Percentiles rank a stretch among this genome's conserved stretches.
Evolutionary conservation across 202 grass and related monocot genomes (phyloP).

Genomic region (Panicum hallii): DNA sequence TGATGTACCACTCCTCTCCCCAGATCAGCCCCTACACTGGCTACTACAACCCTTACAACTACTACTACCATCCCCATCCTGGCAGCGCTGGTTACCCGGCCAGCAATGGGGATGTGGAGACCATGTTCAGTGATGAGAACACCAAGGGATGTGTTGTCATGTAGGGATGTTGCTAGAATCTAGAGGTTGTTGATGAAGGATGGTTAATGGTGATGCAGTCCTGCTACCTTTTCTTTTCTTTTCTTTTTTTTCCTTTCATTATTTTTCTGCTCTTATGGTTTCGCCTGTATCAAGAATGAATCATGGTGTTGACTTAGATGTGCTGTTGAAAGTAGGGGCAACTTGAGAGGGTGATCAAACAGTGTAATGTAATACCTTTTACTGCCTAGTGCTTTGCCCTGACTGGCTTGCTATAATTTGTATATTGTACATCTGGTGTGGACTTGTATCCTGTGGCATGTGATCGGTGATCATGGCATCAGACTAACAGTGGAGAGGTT

Average conservation of each 20-base stretch:
- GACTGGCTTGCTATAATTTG: constrained; percentile 51
- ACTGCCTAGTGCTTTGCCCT: constrained; percentile 64
- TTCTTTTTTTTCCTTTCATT: constrained; percentile 32
- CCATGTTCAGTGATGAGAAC: constrained; percentile 99
- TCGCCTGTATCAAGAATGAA: constrained; percentile 64
- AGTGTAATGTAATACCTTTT: constrained; percentile 48
- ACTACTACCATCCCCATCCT: constrained; percentile 71
- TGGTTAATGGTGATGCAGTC: constrained; percentile 45
- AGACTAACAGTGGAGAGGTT: constrained; percentile 30
- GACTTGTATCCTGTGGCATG: constrained; percentile 48
- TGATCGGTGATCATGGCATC: constrained; percentile 44
- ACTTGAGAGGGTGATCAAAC: constrained; percentile 46
- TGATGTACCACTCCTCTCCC: constrained; percentile 94
- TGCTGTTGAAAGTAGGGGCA: constrained; percentile 49
- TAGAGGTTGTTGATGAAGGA: constrained; percentile 50
- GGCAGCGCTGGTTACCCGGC: constrained; percentile 55
- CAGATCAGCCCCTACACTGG: constrained; percentile 93
- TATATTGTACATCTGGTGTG: constrained; percentile 57
- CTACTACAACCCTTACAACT: constrained; percentile 89
- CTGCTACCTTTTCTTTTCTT: constrained; percentile 41
- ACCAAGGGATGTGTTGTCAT: constrained; percentile 89
- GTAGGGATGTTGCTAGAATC: constrained; percentile 57
- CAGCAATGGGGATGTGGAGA: constrained; percentile 66
- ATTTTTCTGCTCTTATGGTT: constrained; percentile 64
- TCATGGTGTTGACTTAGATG: constrained; percentile 67